Conservation (phyloP, 2,329 filamentous ascomycete genomes). For the Aplosporella prunicola region DNA sequence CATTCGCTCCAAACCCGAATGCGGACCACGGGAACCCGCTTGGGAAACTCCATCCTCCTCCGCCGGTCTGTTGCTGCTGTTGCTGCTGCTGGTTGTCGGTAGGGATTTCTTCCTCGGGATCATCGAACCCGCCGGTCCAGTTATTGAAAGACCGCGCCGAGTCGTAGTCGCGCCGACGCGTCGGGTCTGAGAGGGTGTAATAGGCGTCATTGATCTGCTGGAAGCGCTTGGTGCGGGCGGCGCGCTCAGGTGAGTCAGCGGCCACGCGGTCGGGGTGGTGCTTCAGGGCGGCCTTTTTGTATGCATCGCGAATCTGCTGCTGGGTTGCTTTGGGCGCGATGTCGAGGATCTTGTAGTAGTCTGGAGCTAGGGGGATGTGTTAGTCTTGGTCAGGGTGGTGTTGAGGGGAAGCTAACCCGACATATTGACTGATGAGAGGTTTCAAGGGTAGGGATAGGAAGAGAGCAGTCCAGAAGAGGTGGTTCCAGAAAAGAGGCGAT, state of each 20-base stretch:
- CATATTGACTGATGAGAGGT: too few relatives aligned
- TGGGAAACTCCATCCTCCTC: slow-evolving; percentile 23
- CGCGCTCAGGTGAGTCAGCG: slow-evolving; percentile 71
- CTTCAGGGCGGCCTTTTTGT: slow-evolving; percentile 79
- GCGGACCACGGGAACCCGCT: slow-evolving; percentile 68
- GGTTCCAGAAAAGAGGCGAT: too few relatives aligned
- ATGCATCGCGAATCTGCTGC: slow-evolving; percentile 83
- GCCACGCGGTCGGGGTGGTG: slow-evolving; percentile 89
- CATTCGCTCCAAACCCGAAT: slow-evolving; percentile 47
- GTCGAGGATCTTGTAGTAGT: slow-evolving; percentile 57
- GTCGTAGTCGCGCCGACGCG: slow-evolving; percentile 76
- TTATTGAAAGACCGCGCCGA: slow-evolving; percentile 52
- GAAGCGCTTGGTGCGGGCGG: slow-evolving; percentile 74
- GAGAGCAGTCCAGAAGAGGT: too few relatives aligned
- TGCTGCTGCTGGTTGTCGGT: background rate
- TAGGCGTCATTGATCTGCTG: slow-evolving; percentile 90
- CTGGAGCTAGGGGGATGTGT: slow-evolving; percentile 19
- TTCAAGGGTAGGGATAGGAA: too few relatives aligned
- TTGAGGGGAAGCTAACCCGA: slow-evolving; percentile 9
- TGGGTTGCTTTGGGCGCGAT: slow-evolving; percentile 63
- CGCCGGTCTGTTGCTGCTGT: slow-evolving; percentile 12
- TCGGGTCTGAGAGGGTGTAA: slow-evolving; percentile 75
- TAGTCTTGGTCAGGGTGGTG: slow-evolving; percentile 5
- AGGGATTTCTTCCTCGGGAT: slow-evolving; percentile 38
- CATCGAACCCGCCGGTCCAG: slow-evolving; percentile 32